Conservation (phyloP, 805 yeast species). For the Candida maris region DNA sequence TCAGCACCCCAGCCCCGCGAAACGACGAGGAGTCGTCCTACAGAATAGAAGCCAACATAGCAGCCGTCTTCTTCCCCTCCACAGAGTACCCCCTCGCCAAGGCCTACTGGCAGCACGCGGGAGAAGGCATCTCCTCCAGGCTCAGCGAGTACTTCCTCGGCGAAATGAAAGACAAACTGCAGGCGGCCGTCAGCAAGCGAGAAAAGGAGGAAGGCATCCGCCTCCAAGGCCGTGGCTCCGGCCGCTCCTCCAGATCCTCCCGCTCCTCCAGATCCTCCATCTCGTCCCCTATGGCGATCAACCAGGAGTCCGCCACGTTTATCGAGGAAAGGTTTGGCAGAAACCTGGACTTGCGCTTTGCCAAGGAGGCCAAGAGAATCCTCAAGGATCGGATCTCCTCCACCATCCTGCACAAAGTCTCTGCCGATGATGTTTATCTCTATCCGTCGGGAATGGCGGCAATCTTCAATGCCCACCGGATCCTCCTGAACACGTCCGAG, state of each 20-base stretch:
- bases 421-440: slow-evolving; percentile 66
- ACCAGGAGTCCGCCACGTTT: slow-evolving; percentile 56
- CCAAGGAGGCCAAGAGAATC: slow-evolving; percentile 70
- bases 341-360: slow-evolving; percentile 73
- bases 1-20: slow-evolving; percentile 66
- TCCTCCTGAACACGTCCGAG: slow-evolving; percentile 16
- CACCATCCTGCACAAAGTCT: slow-evolving; percentile 38
- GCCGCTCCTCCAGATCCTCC: slow-evolving; percentile 14
- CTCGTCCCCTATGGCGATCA: slow-evolving; percentile 18
- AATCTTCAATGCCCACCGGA: slow-evolving; percentile 74
- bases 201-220: slow-evolving; percentile 8
- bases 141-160: slow-evolving; percentile 79
- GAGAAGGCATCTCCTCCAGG: slow-evolving; percentile 93
- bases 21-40: slow-evolving; percentile 55
- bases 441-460: slow-evolving; percentile 94
- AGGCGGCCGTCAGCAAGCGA: slow-evolving; percentile 24
- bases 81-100: slow-evolving; percentile 62
- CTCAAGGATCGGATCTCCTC: slow-evolving; percentile 73
- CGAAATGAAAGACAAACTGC: slow-evolving; percentile 46
- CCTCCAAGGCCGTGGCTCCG: slow-evolving; percentile 4
- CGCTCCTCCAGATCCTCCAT: slow-evolving; percentile 29
- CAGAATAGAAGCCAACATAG: slow-evolving; percentile 63
- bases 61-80: slow-evolving; percentile 73
- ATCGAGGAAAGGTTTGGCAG: slow-evolving; percentile 91
- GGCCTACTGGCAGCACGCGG: slow-evolving; percentile 95